phyloP scores from a whole-genome alignment of 1,139 yeast species.

The Hansenula sp. region DNA sequence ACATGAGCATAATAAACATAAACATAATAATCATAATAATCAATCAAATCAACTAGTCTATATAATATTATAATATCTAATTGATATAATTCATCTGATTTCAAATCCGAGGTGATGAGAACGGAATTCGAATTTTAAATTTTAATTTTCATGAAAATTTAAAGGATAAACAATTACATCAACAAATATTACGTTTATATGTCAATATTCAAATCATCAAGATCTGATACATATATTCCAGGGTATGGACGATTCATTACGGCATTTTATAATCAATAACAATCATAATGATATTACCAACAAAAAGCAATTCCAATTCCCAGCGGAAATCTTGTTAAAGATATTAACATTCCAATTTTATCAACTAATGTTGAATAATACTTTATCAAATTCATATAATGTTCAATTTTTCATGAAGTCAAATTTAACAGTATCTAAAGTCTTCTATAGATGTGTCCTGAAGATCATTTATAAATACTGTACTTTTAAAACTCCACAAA shows the following conservation, averaged over 20 bases:
- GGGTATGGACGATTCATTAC: constrained; percentile 1
- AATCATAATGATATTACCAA: background rate
- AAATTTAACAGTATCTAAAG: constrained; percentile 30
- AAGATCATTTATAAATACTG: constrained; percentile 33
- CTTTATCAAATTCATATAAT: constrained; percentile 32
- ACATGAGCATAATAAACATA: too few relatives aligned
- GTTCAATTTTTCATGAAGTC: constrained; percentile 30
- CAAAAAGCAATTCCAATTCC: constrained; percentile 16
- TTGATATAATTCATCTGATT: too few relatives aligned
- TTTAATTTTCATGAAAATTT: too few relatives aligned
- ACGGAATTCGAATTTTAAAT: too few relatives aligned
- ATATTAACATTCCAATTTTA: constrained; percentile 34
- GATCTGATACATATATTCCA: too few relatives aligned
- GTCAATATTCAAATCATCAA: too few relatives aligned
- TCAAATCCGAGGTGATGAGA: too few relatives aligned
- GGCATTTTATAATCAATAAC: constrained; percentile 1
- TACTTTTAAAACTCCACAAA: constrained; percentile 71
- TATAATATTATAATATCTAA: too few relatives aligned
- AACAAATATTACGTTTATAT: background rate
- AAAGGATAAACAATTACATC: too few relatives aligned
- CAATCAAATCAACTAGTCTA: too few relatives aligned
- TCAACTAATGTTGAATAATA: constrained; percentile 34
- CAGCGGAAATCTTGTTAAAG: constrained; percentile 34
- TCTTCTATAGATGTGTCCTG: constrained; percentile 32
- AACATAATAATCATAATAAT: too few relatives aligned